Percentiles rank a stretch among this genome's conserved stretches.
These are phyloP conservation scores for Mycosphaerella sp. DNA, from an alignment of 2,329 filamentous ascomycete genomes.

Conservation along the genomic window DNA sequence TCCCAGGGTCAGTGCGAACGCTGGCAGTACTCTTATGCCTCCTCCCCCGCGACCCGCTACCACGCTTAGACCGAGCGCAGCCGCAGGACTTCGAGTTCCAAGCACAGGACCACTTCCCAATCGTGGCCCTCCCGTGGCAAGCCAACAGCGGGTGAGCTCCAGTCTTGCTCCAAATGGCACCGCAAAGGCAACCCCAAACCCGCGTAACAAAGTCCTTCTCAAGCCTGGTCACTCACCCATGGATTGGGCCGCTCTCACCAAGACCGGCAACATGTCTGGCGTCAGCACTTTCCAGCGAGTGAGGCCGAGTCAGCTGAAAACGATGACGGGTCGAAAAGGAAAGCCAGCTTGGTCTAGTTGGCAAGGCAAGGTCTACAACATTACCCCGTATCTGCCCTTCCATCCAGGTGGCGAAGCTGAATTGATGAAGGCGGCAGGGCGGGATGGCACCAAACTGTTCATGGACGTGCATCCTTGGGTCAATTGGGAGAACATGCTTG, in stretches of 20 bases:
- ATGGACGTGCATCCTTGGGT: constrained; percentile 62
- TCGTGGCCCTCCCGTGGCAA: constrained; percentile 37
- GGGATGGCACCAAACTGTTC: constrained; percentile 60
- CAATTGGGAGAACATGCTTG: constrained; percentile 62
- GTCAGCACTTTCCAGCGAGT: constrained; percentile 60
- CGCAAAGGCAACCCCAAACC: constrained; percentile 38
- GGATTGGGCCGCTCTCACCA: constrained; percentile 84
- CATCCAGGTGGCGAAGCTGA: constrained; percentile 83
- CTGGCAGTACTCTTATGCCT: constrained; percentile 26
- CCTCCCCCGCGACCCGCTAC: constrained; percentile 23
- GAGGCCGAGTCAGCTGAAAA: constrained; percentile 71
- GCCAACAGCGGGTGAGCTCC: constrained; percentile 37
- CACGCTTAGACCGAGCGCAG: constrained; percentile 26
- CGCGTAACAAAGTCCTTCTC: constrained; percentile 64
- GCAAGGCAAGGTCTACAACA: constrained; percentile 88
- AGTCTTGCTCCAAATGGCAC: constrained; percentile 30
- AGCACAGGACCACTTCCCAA: constrained; percentile 46
- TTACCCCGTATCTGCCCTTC: constrained; percentile 81
- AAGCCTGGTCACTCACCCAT: constrained; percentile 89
- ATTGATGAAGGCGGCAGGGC: constrained; percentile 69
- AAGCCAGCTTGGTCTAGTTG: constrained; percentile 83
- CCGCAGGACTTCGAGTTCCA: constrained; percentile 39
- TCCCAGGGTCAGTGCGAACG: constrained; percentile 20
- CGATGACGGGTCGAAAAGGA: constrained; percentile 74
- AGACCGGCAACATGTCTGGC: constrained; percentile 47